phyloP scores from a whole-genome alignment of 1,139 yeast genomes.

The Yamadazyma atmosphaerica region DNA sequence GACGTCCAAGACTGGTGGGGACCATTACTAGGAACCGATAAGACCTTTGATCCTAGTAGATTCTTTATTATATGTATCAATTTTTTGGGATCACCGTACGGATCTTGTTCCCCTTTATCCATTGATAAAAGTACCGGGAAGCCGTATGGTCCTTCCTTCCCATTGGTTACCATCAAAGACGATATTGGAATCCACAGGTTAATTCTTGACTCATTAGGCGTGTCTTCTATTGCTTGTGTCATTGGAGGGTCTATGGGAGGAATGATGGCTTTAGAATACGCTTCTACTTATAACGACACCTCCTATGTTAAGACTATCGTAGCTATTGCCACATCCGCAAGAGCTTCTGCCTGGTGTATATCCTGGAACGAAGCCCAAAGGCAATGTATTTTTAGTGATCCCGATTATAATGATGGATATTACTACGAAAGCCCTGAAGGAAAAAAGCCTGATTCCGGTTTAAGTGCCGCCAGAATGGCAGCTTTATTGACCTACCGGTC shows the following conservation, averaged over 20 bases:
- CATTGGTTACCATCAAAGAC: conserved; percentile 87
- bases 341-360: conserved; percentile 98
- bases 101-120: conserved; percentile 89
- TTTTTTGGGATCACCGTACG: conserved; percentile 94
- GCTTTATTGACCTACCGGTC: conserved; percentile 92
- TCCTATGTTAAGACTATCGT: conserved; percentile 70
- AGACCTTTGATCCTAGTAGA: conserved; percentile 88
- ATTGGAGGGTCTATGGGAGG: conserved; percentile 99
- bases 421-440: conserved; percentile 60
- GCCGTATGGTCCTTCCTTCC: conserved; percentile 92
- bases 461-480: conserved; percentile 97
- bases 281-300: conserved; percentile 64
- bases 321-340: conserved; percentile 90
- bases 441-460: conserved; percentile 74
- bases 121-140: conserved; percentile 69
- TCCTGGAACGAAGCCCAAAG: conserved; percentile 99
- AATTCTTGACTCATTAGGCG: conserved; percentile 73
- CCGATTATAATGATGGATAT: conserved; percentile 88
- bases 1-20: conserved; percentile 99
- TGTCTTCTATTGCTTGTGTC: conserved; percentile 74
- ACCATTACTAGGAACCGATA: conserved; percentile 80
- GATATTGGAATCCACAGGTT: conserved; percentile 80
- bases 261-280: conserved; percentile 91
- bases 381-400: conserved; percentile 93
- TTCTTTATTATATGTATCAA: conserved; percentile 86